Evolutionary conservation across 306 rosid species (phyloP).

Genomic region (Abrus precatorius): DNA sequence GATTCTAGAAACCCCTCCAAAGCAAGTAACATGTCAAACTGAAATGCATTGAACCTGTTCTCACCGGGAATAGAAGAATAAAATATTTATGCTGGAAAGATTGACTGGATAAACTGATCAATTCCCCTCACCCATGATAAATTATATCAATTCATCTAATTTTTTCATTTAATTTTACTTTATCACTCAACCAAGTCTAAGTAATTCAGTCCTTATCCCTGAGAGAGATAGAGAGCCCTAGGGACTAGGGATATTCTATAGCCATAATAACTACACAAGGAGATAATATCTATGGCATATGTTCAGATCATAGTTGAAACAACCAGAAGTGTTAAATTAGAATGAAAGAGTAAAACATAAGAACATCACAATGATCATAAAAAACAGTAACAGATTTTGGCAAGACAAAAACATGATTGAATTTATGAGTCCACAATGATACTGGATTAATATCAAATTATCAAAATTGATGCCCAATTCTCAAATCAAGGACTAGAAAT

Average conservation of each 20-base stretch:
- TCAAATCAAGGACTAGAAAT: not conserved
- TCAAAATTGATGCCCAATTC: not conserved
- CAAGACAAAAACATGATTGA: not conserved
- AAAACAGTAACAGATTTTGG: slow-evolving; percentile 20
- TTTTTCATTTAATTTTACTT: slow-evolving; percentile 28
- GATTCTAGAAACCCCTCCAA: slow-evolving; percentile 15
- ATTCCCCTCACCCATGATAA: slow-evolving; percentile 11
- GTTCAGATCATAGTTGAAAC: slow-evolving; percentile 13
- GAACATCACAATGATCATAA: slow-evolving; percentile 9
- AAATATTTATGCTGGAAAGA: not conserved
- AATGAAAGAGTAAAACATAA: not conserved
- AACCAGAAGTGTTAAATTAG: not conserved
- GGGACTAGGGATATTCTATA: not conserved
- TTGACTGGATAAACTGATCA: slow-evolving; percentile 16
- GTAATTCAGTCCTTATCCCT: not conserved
- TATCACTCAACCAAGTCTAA: slow-evolving; percentile 14
- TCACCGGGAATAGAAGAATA: slow-evolving; percentile 20
- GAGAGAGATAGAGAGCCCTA: not conserved
- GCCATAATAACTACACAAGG: slow-evolving; percentile 11
- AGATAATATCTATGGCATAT: not conserved
- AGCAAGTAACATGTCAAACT: slow-evolving; percentile 16
- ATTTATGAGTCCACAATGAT: slow-evolving; percentile 5
- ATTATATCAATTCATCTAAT: not conserved
- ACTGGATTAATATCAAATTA: slow-evolving; percentile 8
- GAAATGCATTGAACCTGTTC: slow-evolving; percentile 6